Base-by-base conservation (phyloP, 1,284 basidiomycete species). In the Golubevia sp. region DNA sequence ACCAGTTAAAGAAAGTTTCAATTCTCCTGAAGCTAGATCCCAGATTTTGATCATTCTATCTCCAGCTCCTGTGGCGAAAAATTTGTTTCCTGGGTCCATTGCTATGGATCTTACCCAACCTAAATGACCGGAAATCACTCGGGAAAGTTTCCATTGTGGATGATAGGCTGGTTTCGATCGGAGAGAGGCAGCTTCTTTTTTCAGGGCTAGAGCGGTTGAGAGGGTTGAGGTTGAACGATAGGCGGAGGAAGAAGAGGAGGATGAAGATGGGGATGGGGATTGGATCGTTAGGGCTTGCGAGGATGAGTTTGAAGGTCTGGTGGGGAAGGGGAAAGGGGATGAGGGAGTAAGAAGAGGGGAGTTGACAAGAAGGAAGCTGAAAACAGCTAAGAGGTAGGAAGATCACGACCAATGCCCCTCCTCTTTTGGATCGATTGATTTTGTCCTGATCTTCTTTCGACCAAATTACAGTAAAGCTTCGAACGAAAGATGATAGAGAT, bases 21-120 rank as follows among this genome's bases (percentile, higher is more conserved):
- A 87, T 85, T 97, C 94, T 30, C 96, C 96, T 4, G 90, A 92
- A 4, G 97, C 97, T 71, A 99, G 84, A 84, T 99, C 95, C 96
- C 96, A 99, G n/a, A 99, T 94, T 86, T 99, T 99, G 85, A 99
- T 93, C 55, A 99, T 94, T 34, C 96, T 89, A 85, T 99, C 96
- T 5, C 97, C 97, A 0, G 96, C 96, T 63, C 96, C 96, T 0
- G 94, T 96, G 0, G 93, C 96, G 71, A 99, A 99, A 96, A 96
- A 99, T 84, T 96, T 88, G 86, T 99, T 99, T 26, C 93, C 94
- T 18, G 96, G 96, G 84, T 99, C 96, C 51, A 99, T 94, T 1
- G 96, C 93, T 18, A 93, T 91, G 73, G 91, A 92, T 62, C 96
- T 89, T n/a, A 99, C 96, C 97, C 97, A 99, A 6, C 97, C 96